A percentile compares a stretch with the other conserved stretches of the same genome.
phyloP scores from a whole-genome alignment of 1,139 yeast genomes.

The Hemisphaericaspora lyxosophila region DNA sequence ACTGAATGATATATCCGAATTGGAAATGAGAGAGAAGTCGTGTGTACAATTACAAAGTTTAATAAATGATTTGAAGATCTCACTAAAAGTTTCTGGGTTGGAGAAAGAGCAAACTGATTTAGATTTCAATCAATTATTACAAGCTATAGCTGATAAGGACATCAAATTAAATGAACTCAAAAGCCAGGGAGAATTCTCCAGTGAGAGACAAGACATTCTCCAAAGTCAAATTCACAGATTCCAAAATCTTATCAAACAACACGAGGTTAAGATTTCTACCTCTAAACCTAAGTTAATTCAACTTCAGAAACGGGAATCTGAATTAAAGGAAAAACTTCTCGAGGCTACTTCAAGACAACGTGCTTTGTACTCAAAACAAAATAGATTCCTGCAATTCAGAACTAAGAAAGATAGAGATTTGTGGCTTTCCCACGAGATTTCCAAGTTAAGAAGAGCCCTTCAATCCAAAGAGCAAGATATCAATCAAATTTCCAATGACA shows the following conservation, averaged over 20 bases:
- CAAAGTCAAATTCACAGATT: slow-evolving; percentile 22
- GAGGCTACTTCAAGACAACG: slow-evolving; percentile 56
- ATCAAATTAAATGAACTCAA: slow-evolving; percentile 33
- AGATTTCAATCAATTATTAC: slow-evolving; percentile 47
- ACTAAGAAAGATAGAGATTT: slow-evolving; percentile 59
- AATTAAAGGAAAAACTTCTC: slow-evolving; percentile 39
- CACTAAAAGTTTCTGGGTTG: slow-evolving; percentile 41
- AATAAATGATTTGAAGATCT: slow-evolving; percentile 39
- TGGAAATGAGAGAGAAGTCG: slow-evolving; percentile 47
- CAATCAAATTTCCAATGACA: slow-evolving; percentile 20
- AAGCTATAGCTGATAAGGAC: slow-evolving; percentile 43
- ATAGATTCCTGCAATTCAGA: slow-evolving; percentile 61
- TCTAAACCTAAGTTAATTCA: slow-evolving; percentile 44
- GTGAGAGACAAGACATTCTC: slow-evolving; percentile 17
- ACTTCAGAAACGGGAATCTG: slow-evolving; percentile 41
- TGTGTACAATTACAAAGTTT: slow-evolving; percentile 50
- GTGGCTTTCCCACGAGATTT: slow-evolving; percentile 56
- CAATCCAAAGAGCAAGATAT: slow-evolving; percentile 25
- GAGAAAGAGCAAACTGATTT: slow-evolving; percentile 55
- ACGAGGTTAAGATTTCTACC: slow-evolving; percentile 22
- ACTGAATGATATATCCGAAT: slow-evolving; percentile 40
- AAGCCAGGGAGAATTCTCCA: slow-evolving; percentile 15
- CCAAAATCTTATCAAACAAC: slow-evolving; percentile 19
- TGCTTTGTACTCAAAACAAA: slow-evolving; percentile 70
- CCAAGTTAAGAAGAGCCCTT: slow-evolving; percentile 20